These are phyloP conservation scores for Apium graveolens DNA, from an alignment of 129 eudicot species.

Conservation along the genomic window DNA sequence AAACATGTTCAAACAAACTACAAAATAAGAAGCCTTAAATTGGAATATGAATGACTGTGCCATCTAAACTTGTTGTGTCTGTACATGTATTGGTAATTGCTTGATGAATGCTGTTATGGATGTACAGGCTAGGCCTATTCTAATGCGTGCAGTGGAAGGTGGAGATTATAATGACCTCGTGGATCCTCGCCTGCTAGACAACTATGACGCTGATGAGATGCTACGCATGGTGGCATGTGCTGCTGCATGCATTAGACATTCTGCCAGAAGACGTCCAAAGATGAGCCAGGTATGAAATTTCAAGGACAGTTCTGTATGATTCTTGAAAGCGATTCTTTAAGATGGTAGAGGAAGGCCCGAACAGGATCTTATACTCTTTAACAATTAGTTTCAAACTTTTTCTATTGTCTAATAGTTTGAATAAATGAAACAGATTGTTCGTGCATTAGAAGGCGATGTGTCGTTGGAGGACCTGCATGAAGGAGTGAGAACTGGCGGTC, in stretches of 20 bases:
- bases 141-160: constrained; percentile 40
- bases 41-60: too few relatives aligned
- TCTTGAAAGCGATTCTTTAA: not conserved
- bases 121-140: constrained; percentile 61
- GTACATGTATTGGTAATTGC: not conserved
- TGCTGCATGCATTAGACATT: constrained; percentile 61
- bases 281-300: constrained; percentile 69
- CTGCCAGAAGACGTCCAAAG: constrained; percentile 72
- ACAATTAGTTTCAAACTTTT: not conserved
- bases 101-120: not conserved
- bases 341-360: too few relatives aligned
- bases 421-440: constrained; percentile 44
- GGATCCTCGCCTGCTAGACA: constrained; percentile 41
- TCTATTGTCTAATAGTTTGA: not conserved
- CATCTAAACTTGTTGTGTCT: too few relatives aligned
- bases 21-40: too few relatives aligned
- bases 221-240: constrained; percentile 60
- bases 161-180: constrained; percentile 54
- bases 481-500: constrained; percentile 23
- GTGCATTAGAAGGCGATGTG: constrained; percentile 70
- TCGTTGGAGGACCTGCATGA: constrained; percentile 57
- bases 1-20: too few relatives aligned
- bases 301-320: not conserved
- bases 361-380: too few relatives aligned
- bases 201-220: constrained; percentile 53